Base-by-base conservation (phyloP, 768 basidiomycete species). In the Naganishia antarctica region DNA sequence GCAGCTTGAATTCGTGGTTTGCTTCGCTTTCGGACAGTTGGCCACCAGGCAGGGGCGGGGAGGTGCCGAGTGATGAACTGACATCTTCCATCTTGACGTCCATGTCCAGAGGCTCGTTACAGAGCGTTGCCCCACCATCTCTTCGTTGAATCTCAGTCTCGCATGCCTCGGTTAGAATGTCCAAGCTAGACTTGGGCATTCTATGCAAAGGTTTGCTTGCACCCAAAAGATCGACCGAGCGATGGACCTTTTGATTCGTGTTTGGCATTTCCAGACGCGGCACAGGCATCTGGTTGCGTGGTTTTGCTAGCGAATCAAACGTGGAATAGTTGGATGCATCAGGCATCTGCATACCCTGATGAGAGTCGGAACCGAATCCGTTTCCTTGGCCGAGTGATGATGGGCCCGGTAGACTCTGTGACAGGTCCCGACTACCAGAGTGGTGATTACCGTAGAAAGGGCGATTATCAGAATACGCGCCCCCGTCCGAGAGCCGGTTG, bases 31-130 rank as follows among this genome's bases (percentile, higher is more conserved):
- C 71, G 41, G 70, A 60, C 8, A 73, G 45, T 16, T 71, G 62
- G 11, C 69, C 61, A 29, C 64, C 49, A 12, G 73, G 69, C 8
- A 71, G 61, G 16, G 75, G 71, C 44, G 75, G 75, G n/a, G 71
- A 71, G 12, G 40, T 31, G 46, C 47, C 34, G 11, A 37, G 43
- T 28, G 50, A 40, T 12, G 66, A 62, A 25, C 64, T 65, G 4
- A 48, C 60, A 16, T 66, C 46, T 6, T 65, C 63, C 50, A 65
- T 62, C 48, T 64, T 51, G 25, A 58, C 45, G 44, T 64, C 59
- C 32, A 68, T 66, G 11, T 61, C 64, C 32, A 63, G 69, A 2
- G 64, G 63, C 43, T 71, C 70, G 29, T 71, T 68, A 25, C 21
- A 34, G 8, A 59, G n/a, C 11, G 26, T 32, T 25, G 21, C 41